Conservation (phyloP, 1,139 yeast genomes). For the Tardiomyces digboiensis region DNA sequence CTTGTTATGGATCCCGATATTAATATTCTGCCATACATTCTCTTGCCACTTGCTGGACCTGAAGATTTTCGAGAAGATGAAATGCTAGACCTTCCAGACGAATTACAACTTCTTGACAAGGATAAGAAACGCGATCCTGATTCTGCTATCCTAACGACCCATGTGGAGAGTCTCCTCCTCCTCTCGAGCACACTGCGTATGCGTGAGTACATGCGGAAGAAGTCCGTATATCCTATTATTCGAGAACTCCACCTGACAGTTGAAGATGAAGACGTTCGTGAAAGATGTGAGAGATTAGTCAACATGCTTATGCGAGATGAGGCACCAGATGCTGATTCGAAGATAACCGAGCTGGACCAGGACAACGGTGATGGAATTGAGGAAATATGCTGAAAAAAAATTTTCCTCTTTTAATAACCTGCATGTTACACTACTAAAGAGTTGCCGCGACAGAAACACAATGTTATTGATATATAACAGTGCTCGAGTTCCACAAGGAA, state of each 20-base stretch:
- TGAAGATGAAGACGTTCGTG: constrained; percentile 55
- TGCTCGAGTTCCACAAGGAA: too few relatives aligned
- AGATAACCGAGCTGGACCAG: constrained; percentile 33
- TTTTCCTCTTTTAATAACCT: too few relatives aligned
- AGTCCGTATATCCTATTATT: constrained; percentile 73
- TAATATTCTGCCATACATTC: constrained; percentile 70
- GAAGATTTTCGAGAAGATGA: constrained; percentile 78
- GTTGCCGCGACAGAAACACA: too few relatives aligned
- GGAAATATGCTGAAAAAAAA: too few relatives aligned
- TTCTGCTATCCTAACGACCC: constrained; percentile 53
- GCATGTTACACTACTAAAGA: too few relatives aligned
- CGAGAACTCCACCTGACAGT: constrained; percentile 73
- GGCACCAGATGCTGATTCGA: constrained; percentile 43
- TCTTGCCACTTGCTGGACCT: constrained; percentile 78
- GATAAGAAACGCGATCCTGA: constrained; percentile 75
- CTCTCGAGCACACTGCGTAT: constrained; percentile 65
- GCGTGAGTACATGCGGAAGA: constrained; percentile 67
- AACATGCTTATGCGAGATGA: constrained; percentile 92
- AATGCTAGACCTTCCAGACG: constrained; percentile 81
- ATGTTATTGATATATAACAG: too few relatives aligned
- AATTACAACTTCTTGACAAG: constrained; percentile 67
- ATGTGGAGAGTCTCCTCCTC: constrained; percentile 61
- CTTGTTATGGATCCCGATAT: constrained; percentile 54
- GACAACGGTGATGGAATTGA: constrained; percentile 26
- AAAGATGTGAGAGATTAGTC: constrained; percentile 40